Evolutionary conservation across 2,329 filamentous ascomycete species (phyloP), one percentile per base, ranked within the genome.

Genomic region (Apiospora sp.): DNA sequence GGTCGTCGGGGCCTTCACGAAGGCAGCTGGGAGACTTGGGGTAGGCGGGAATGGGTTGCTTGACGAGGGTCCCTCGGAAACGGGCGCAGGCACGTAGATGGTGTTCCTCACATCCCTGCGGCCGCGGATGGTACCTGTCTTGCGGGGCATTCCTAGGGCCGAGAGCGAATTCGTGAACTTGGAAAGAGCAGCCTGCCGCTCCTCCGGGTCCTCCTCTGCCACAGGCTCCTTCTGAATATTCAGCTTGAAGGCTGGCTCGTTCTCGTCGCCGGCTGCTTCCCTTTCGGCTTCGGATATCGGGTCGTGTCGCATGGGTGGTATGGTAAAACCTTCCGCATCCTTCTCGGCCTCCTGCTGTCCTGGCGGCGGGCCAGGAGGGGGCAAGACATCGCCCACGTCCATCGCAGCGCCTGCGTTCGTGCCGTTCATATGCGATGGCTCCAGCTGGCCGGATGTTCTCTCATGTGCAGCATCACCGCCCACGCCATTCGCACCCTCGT

Each of bases 41-140:
- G 81, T 81, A 70, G 80, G 79, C 72, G 80, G 79, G 76, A 82
- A 79, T 1, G 81, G 76, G 51, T 77, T 79, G 16, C 81, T 79
- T 70, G 80, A 78, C 3, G 80, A 71, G 22, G 78, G 75, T 43
- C 75, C 76, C 73, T 81, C 75, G 37, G 79, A 75, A 10, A 81
- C 81, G 75, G 76, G 76, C 4, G 84, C 81, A 13, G 94, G 92
- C 75, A 95, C 87, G 79, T 96, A 96, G 71, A 98, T 92, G 1
- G 95, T 98, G 82, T 97, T 97, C 73, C 96, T 91, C 75, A 97
- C 94, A 81, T 98, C 96, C 80, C 96, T 90, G 74, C 96, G 92
- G 70, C 96, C 96, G 76, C 96, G 90, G 22, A 97, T 86, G 19
- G 95, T 98, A 67, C 93, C 92, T 19, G 89, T 85, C 78, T 91